Conservation (phyloP, 164 flowering plant genomes). For the Vitis rupestris region DNA sequence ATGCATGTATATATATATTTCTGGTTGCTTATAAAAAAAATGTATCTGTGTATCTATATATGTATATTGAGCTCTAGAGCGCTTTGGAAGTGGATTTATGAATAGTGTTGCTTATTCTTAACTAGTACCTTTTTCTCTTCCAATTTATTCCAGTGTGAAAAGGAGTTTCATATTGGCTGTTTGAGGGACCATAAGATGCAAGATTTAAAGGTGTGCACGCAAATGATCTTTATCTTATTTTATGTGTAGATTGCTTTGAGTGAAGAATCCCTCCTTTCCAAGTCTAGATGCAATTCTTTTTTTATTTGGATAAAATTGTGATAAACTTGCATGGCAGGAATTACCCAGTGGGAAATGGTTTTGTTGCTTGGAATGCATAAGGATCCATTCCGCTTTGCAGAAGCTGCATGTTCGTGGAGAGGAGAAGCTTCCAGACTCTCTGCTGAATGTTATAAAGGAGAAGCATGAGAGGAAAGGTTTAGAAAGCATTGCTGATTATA, state of each 20-base stretch:
- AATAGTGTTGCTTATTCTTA: no score
- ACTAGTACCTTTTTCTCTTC: not conserved
- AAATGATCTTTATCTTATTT: not conserved
- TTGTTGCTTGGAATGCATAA: conserved; percentile 64
- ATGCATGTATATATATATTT: no score
- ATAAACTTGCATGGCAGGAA: conserved; percentile 49
- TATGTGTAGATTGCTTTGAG: not conserved
- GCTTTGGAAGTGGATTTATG: not conserved
- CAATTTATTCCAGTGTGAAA: conserved; percentile 70
- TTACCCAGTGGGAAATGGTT: conserved; percentile 91
- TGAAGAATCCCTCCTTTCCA: not conserved
- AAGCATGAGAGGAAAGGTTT: conserved; percentile 39
- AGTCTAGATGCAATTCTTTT: not conserved
- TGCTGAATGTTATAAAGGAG: conserved; percentile 38
- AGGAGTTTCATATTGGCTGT: conserved; percentile 89
- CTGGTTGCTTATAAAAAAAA: no score
- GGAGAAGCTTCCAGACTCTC: conserved; percentile 52
- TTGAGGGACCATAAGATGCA: conserved; percentile 67
- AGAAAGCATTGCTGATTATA: conserved; percentile 25
- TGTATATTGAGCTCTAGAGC: not conserved
- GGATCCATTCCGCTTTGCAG: conserved; percentile 54
- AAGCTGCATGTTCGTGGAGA: conserved; percentile 47
- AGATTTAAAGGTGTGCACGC: conserved; percentile 57
- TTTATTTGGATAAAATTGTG: not conserved
- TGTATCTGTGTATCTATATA: no score